Evolutionary conservation across 176 grass and related monocot genomes (phyloP).

Genomic region (Themeda triandra): DNA sequence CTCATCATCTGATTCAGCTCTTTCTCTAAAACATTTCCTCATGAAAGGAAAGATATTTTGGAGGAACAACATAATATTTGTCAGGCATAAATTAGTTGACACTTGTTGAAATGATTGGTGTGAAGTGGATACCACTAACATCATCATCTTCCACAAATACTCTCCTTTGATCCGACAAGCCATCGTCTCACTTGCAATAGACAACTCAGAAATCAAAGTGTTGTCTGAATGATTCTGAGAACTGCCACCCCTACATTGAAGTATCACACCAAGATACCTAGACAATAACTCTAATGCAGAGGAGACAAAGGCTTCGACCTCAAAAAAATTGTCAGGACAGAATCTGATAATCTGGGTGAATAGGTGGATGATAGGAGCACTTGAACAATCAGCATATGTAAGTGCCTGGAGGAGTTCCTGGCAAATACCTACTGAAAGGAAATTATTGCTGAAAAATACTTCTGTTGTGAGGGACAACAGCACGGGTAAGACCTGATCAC

Average conservation of each 20-base stretch:
- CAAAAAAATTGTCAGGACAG: slow-evolving; percentile 78
- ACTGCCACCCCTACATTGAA: slow-evolving; percentile 48
- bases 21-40: slow-evolving; percentile 74
- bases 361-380: slow-evolving; percentile 47
- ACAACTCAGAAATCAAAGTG: slow-evolving; percentile 73
- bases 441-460: slow-evolving; percentile 69
- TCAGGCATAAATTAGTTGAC: slow-evolving; percentile 60
- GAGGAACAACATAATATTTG: slow-evolving; percentile 77
- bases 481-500: slow-evolving; percentile 57
- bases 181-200: slow-evolving; percentile 55
- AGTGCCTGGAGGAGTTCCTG: slow-evolving; percentile 82
- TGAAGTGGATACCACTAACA: slow-evolving; percentile 61
- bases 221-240: slow-evolving; percentile 43
- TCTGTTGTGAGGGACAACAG: slow-evolving; percentile 67
- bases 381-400: slow-evolving; percentile 62
- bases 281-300: slow-evolving; percentile 65
- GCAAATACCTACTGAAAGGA: slow-evolving; percentile 63
- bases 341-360: slow-evolving; percentile 71
- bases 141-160: slow-evolving; percentile 73
- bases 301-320: slow-evolving; percentile 63
- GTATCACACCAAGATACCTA: slow-evolving; percentile 50
- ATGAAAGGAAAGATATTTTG: slow-evolving; percentile 72
- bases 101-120: slow-evolving; percentile 54
- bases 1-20: slow-evolving; percentile 44
- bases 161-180: slow-evolving; percentile 57